These are phyloP conservation scores for Holtermannia corniformis DNA, from an alignment of 768 basidiomycete species.

Conservation along the genomic window DNA sequence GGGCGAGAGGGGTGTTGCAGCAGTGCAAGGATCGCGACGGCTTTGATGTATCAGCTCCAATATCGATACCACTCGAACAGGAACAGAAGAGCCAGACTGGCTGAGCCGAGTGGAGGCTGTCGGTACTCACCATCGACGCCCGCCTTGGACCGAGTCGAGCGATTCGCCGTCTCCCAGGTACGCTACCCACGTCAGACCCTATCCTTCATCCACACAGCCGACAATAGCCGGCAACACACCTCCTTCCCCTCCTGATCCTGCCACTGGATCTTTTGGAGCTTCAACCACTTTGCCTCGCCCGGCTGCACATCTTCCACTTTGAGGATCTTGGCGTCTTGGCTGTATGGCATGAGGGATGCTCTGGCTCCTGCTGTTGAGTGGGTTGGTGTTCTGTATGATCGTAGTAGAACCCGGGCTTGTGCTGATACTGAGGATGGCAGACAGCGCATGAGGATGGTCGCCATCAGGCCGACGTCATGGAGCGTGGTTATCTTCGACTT, in stretches of 20 bases:
- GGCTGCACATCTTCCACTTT: conserved; percentile 41
- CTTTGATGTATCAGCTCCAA: conserved; percentile 43
- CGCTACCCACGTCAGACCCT: conserved; percentile 46
- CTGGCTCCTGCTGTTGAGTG: no score
- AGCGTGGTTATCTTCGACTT: no score
- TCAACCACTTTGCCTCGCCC: conserved; percentile 60
- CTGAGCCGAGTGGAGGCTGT: not conserved
- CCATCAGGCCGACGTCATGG: no score
- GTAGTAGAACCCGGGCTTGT: no score
- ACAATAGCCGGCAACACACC: conserved; percentile 44
- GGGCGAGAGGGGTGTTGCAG: conserved; percentile 52
- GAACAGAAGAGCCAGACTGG: not conserved
- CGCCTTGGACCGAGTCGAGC: conserved; percentile 64
- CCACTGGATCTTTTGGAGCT: conserved; percentile 71
- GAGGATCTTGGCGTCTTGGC: conserved; percentile 48
- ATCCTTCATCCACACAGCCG: not conserved
- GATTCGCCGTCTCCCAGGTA: conserved; percentile 80
- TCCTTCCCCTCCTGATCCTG: conserved; percentile 65
- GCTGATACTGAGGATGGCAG: no score
- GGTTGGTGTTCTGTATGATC: no score
- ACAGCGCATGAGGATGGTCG: no score
- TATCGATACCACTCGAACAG: not conserved
- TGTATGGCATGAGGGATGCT: not conserved
- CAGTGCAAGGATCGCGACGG: conserved; percentile 73
- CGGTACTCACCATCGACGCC: conserved; percentile 63